These are phyloP conservation scores for Cunninghamia lanceolata DNA, from an alignment of 75 land plant genomes.

Conservation along the genomic window DNA sequence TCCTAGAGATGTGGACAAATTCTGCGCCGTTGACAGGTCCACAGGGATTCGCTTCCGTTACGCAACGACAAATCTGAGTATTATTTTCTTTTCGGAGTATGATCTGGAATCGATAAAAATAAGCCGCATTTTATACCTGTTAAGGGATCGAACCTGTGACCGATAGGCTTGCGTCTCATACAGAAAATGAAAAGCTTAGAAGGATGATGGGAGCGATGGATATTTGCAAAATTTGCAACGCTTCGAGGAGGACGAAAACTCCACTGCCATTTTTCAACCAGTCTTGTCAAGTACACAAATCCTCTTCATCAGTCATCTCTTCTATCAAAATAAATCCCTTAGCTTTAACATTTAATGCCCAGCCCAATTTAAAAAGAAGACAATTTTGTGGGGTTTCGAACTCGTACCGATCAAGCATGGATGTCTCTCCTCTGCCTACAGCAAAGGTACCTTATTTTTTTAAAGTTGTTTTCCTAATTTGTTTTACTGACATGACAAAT, in stretches of 20 bases:
- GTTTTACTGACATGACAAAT: neutral
- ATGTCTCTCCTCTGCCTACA: neutral
- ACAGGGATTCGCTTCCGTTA: too few relatives aligned
- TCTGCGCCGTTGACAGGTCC: too few relatives aligned
- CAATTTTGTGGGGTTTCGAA: neutral
- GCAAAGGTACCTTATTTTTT: neutral
- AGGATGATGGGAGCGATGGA: neutral
- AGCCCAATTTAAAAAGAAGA: neutral
- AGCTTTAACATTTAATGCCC: neutral
- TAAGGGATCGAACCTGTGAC: neutral
- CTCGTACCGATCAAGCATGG: slow-evolving; percentile 1
- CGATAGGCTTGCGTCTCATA: neutral
- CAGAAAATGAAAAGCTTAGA: neutral
- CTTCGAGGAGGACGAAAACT: neutral
- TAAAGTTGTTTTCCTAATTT: neutral
- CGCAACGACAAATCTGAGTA: too few relatives aligned
- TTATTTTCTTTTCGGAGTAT: too few relatives aligned
- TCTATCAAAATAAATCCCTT: neutral
- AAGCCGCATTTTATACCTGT: neutral
- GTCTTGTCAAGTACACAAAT: neutral
- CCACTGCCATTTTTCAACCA: neutral
- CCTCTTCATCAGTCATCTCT: neutral
- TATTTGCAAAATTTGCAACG: neutral
- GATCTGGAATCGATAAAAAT: too few relatives aligned
- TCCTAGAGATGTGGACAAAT: too few relatives aligned